Conservation (phyloP, 129 eudicot species). For the Calendula officinalis region DNA sequence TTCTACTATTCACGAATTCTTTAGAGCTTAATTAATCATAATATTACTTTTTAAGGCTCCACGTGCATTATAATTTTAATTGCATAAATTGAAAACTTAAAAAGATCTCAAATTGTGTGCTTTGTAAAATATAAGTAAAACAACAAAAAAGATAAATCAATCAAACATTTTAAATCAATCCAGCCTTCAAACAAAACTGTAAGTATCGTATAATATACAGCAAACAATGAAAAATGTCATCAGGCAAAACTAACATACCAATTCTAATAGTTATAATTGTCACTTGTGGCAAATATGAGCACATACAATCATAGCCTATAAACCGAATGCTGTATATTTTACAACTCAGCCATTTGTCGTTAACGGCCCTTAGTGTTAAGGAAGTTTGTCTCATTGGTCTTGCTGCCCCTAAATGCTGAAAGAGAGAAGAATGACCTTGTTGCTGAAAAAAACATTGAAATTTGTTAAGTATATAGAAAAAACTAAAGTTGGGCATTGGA, state of each 20-base stretch:
- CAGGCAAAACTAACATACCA: background rate
- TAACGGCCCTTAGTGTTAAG: constrained; percentile 25
- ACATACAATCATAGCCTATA: constrained; percentile 13
- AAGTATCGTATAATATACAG: background rate
- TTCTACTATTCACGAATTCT: too few species aligned
- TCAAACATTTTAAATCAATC: background rate
- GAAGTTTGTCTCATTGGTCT: constrained; percentile 49
- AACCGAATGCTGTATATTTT: constrained; percentile 10
- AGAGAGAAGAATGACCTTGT: constrained; percentile 93
- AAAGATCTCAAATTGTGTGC: background rate
- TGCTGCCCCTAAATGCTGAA: constrained; percentile 84
- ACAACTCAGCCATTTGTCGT: constrained; percentile 18
- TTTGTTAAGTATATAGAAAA: background rate
- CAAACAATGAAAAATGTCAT: constrained; percentile 6
- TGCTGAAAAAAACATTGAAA: constrained; percentile 59
- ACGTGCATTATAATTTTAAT: too few species aligned
- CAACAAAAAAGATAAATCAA: background rate
- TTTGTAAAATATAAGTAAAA: too few species aligned
- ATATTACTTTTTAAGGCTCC: too few species aligned
- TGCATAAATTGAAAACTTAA: background rate
- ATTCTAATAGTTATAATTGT: background rate
- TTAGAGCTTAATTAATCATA: too few species aligned
- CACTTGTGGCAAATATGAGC: constrained; percentile 17
- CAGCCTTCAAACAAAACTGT: background rate
- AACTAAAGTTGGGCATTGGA: background rate